phyloP scores from a whole-genome alignment of 352 stramenopile genomes.

The Phytophthora pluvialis region DNA sequence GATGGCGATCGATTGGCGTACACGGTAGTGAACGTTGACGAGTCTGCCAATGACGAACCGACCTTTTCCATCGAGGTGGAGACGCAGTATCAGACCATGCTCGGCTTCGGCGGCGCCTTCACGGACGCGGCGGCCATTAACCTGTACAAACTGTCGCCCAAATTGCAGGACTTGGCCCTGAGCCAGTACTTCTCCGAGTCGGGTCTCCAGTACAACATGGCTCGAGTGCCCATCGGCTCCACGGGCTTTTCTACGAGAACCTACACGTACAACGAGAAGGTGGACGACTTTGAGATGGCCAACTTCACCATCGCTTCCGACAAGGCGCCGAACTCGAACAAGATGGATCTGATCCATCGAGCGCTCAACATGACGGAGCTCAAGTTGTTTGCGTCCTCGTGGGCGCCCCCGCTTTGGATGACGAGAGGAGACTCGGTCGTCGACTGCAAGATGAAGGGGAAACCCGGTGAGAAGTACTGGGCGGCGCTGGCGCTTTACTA shows the following conservation, averaged over 20 bases:
- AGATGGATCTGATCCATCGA: conserved; percentile 11
- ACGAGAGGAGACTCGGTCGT: conserved; percentile 61
- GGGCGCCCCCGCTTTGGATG: conserved; percentile 87
- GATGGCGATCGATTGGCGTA: conserved; percentile 11
- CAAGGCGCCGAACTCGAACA: conserved; percentile 17
- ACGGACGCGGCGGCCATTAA: conserved; percentile 85
- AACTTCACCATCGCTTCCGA: conserved; percentile 70
- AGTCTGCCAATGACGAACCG: conserved; percentile 5
- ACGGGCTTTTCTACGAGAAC: conserved; percentile 73
- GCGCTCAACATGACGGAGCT: conserved; percentile 74
- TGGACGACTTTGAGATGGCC: conserved; percentile 66
- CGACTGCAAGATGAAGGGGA: conserved; percentile 56
- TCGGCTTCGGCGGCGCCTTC: conserved; percentile 89
- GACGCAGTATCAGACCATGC: conserved; percentile 73
- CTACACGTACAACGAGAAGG: conserved; percentile 85
- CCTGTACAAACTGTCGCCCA: conserved; percentile 62
- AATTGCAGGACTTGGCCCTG: conserved; percentile 65
- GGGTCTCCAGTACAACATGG: conserved; percentile 80
- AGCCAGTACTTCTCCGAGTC: conserved; percentile 55
- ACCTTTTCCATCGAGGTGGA: conserved; percentile 39
- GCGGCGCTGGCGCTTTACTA: conserved; percentile 45
- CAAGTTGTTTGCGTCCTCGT: conserved; percentile 76
- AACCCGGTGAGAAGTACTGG: conserved; percentile 65
- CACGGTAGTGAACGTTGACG: conserved; percentile 7
- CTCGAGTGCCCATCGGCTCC: conserved; percentile 82